A percentile compares a stretch with the other conserved stretches of the same genome.
These are phyloP conservation scores for Andrographis paniculata DNA, from an alignment of 305 asterid species.

Conservation along the genomic window DNA sequence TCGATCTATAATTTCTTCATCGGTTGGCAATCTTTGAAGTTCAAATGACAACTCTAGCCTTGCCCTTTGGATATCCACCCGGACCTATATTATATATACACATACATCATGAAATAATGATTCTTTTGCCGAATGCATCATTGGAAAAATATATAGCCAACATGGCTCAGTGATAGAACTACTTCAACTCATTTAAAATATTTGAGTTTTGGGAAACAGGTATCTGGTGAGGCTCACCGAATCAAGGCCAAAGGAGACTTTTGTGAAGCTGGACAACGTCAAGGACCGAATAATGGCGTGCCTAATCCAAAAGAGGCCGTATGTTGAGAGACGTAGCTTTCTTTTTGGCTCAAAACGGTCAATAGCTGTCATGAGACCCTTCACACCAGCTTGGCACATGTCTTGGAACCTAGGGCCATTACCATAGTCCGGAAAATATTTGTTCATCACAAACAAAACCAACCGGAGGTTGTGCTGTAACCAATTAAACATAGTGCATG, in stretches of 20 bases:
- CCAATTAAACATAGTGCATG: not conserved
- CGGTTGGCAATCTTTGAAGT: conserved; percentile 61
- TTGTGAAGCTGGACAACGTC: conserved; percentile 82
- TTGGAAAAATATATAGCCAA: not conserved
- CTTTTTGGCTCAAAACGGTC: conserved; percentile 85
- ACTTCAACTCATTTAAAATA: too few relatives aligned
- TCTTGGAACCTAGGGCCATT: conserved; percentile 76
- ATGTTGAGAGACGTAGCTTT: conserved; percentile 31
- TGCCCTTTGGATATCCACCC: conserved; percentile 59
- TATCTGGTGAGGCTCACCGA: conserved; percentile 42
- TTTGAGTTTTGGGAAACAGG: too few relatives aligned
- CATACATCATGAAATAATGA: conserved; percentile 3
- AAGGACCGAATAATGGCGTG: conserved; percentile 76
- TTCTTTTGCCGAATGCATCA: not conserved
- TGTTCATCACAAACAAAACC: conserved; percentile 75
- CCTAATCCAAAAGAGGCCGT: conserved; percentile 87
- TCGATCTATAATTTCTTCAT: conserved; percentile 46
- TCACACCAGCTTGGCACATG: conserved; percentile 67
- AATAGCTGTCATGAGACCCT: conserved; percentile 77
- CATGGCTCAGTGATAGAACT: not conserved
- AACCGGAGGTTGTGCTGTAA: conserved; percentile 90
- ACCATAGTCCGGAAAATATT: conserved; percentile 68
- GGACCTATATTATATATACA: too few relatives aligned
- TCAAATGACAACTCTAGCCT: conserved; percentile 53
- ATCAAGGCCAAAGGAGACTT: conserved; percentile 82